Conservation (phyloP, 2,329 filamentous ascomycete genomes). For the Scolecobasidium constrictum region DNA sequence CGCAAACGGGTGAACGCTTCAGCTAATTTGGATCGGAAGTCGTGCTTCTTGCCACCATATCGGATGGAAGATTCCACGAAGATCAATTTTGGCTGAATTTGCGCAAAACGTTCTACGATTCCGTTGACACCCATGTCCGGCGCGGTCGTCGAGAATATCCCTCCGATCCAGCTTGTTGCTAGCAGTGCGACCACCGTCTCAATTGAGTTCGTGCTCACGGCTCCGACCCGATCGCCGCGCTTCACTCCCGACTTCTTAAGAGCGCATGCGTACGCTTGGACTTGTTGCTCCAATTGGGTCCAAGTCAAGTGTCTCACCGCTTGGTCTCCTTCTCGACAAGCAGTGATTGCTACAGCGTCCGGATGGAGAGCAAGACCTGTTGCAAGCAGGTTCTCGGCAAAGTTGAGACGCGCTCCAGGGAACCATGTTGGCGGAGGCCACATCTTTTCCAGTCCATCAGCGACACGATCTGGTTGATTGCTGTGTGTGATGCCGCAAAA, state of each 20-base stretch:
- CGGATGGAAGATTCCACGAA: background rate
- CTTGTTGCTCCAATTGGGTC: background rate
- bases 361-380: background rate
- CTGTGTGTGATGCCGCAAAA: conserved; percentile 50
- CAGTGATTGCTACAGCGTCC: background rate
- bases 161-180: background rate
- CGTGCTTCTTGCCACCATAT: background rate
- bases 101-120: background rate
- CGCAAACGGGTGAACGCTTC: too few relatives aligned
- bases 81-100: background rate
- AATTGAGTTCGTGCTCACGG: background rate
- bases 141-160: background rate
- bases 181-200: background rate
- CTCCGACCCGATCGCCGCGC: background rate
- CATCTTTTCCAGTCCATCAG: conserved; percentile 61
- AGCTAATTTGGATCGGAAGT: background rate
- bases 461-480: conserved; percentile 45
- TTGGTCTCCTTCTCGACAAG: conserved; percentile 13
- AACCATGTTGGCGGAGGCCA: conserved; percentile 69
- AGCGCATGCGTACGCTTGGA: background rate
- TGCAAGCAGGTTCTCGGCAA: conserved; percentile 68
- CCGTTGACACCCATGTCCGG: background rate
- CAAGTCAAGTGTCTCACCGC: conserved; percentile 32
- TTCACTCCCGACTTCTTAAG: background rate
- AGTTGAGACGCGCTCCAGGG: conserved; percentile 61